Conservation (phyloP, 345 rosid genomes). For the Syzygium aromaticum region DNA sequence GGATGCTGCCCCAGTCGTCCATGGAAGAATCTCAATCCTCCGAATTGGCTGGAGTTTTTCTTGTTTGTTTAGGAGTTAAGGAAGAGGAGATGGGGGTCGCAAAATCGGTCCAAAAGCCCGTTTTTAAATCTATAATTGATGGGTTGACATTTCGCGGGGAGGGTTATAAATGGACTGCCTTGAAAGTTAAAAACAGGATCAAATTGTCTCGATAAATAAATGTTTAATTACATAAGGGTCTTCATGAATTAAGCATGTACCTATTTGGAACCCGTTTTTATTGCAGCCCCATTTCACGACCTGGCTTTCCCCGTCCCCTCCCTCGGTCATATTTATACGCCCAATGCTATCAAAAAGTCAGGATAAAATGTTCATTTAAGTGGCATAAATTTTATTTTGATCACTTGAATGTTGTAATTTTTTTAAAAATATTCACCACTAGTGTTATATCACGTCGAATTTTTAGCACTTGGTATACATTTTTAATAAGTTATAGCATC, state of each 20-base stretch:
- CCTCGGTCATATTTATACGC: neutral
- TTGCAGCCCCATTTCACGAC: neutral
- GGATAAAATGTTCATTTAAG: too few species aligned
- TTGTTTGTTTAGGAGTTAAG: neutral
- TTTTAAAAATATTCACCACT: too few species aligned
- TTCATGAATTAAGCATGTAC: neutral
- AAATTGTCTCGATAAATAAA: too few species aligned
- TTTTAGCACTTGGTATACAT: too few species aligned
- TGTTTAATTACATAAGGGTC: neutral
- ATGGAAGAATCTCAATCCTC: neutral
- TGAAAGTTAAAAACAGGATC: too few species aligned
- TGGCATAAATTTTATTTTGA: too few species aligned
- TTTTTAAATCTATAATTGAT: too few species aligned
- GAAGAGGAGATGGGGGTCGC: neutral
- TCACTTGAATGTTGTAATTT: too few species aligned
- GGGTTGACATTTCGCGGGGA: neutral
- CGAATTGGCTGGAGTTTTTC: neutral
- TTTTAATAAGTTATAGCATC: too few species aligned
- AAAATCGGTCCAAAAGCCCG: too few species aligned
- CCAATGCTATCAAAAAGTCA: accelerated
- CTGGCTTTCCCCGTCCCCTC: neutral
- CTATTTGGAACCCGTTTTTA: neutral
- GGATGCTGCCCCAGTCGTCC: neutral
- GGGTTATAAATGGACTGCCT: neutral
- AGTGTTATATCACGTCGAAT: too few species aligned